Evolutionary conservation across 257 asterid species (phyloP).

Genomic region (Cynanchum wilfordii): DNA sequence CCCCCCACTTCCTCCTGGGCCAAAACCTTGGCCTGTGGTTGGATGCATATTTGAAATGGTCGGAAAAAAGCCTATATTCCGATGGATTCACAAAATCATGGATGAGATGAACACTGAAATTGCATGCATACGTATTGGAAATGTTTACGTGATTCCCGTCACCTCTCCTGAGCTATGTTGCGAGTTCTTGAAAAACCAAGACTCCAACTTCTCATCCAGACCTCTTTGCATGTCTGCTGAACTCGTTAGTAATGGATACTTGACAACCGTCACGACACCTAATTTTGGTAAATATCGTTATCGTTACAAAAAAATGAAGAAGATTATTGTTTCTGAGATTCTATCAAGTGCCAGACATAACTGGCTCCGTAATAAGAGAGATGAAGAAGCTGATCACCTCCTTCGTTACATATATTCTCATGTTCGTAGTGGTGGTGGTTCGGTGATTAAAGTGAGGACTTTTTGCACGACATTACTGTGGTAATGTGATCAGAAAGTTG

Average conservation of each 20-base stretch:
- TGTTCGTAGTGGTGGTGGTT: neutral
- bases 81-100: no score
- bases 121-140: no score
- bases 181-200: constrained; percentile 17
- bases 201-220: constrained; percentile 8
- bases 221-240: constrained; percentile 15
- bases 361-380: constrained; percentile 16
- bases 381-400: constrained; percentile 21
- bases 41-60: no score
- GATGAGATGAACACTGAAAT: no score
- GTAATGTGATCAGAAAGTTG: constrained; percentile 15
- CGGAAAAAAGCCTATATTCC: no score
- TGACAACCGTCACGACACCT: neutral
- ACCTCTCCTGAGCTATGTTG: constrained; percentile 15
- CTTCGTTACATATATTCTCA: constrained; percentile 8
- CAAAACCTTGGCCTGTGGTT: no score
- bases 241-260: neutral
- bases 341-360: constrained; percentile 18
- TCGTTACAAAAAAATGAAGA: constrained; percentile 33
- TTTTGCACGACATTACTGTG: constrained; percentile 15
- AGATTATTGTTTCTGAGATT: constrained; percentile 14
- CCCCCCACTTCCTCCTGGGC: no score
- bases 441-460: constrained; percentile 13
- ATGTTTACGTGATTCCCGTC: constrained; percentile 1
- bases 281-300: neutral